Evolutionary conservation across 2,329 filamentous ascomycete genomes (phyloP).

Genomic region (Fusarium brachygibbosum): DNA sequence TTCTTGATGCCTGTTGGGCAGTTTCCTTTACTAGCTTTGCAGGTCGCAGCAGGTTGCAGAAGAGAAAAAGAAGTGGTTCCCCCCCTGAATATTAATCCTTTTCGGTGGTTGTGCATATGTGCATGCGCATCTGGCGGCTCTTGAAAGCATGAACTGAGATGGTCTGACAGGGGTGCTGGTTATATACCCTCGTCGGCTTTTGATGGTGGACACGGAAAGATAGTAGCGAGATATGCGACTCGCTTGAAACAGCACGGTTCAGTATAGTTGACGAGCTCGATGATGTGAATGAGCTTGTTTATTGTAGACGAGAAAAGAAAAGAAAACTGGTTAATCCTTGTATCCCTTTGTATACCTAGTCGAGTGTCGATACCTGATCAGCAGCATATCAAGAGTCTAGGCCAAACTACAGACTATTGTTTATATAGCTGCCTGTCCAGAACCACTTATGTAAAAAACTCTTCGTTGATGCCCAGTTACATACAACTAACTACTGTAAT

Average conservation of each 20-base stretch:
- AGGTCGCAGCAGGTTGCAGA: neutral
- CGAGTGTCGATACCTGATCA: slow-evolving; percentile 1
- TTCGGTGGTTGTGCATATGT: slow-evolving; percentile 1
- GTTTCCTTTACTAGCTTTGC: neutral
- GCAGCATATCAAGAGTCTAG: neutral
- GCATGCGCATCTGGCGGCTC: slow-evolving; percentile 29
- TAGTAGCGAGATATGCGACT: slow-evolving; percentile 27
- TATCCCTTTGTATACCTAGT: slow-evolving; percentile 7
- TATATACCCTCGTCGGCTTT: slow-evolving; percentile 1
- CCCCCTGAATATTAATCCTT: slow-evolving; percentile 1
- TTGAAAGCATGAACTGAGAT: slow-evolving; percentile 4
- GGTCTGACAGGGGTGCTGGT: slow-evolving; percentile 6
- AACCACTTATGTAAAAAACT: slow-evolving; percentile 19
- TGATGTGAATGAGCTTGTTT: slow-evolving; percentile 21
- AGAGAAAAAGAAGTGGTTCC: slow-evolving; percentile 10
- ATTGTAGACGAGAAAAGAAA: slow-evolving; percentile 2
- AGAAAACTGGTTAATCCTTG: slow-evolving; percentile 9
- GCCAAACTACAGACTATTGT: neutral
- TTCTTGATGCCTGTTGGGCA: slow-evolving; percentile 2
- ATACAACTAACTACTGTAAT: too few species aligned
- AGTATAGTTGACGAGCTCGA: slow-evolving; percentile 26
- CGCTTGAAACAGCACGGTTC: slow-evolving; percentile 32
- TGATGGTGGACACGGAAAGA: neutral
- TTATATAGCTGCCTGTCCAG: slow-evolving; percentile 3
- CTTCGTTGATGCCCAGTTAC: slow-evolving; percentile 24